Percentiles rank a stretch among this genome's conserved stretches.
These are phyloP conservation scores for Vaccinium corymbosum DNA, from an alignment of 148 eudicot species.

Conservation along the genomic window DNA sequence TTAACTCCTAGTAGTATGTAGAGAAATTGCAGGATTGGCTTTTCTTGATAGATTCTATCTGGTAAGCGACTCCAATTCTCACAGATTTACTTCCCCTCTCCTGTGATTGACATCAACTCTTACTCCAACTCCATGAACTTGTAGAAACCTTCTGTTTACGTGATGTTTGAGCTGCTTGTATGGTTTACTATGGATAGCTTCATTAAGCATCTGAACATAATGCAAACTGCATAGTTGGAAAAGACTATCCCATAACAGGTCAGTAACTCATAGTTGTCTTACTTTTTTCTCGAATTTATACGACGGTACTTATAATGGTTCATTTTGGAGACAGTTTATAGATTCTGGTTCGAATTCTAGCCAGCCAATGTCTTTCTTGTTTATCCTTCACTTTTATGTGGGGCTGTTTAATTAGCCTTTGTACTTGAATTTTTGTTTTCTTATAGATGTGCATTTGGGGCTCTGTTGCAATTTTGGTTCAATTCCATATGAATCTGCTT, in stretches of 20 bases:
- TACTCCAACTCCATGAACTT: neutral
- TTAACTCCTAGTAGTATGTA: conserved; percentile 20
- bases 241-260: conserved; percentile 87
- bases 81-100: neutral
- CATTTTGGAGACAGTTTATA: neutral
- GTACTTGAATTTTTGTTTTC: no score
- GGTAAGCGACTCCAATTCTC: conserved; percentile 31
- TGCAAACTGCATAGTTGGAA: conserved; percentile 80
- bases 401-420: no score
- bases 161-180: neutral
- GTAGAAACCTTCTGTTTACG: neutral
- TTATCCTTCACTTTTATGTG: no score
- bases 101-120: conserved; percentile 5
- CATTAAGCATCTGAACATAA: conserved; percentile 57
- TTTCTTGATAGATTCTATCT: conserved; percentile 92
- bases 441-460: no score
- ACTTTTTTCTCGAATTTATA: neutral
- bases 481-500: neutral
- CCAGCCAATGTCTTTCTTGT: no score
- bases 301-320: neutral
- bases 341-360: no score
- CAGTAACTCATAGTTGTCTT: conserved; percentile 1
- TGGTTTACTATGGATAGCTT: conserved; percentile 75
- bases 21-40: conserved; percentile 91
- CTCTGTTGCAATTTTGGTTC: neutral